phyloP scores from a whole-genome alignment of 257 asterid genomes.

The Ilex asprella region DNA sequence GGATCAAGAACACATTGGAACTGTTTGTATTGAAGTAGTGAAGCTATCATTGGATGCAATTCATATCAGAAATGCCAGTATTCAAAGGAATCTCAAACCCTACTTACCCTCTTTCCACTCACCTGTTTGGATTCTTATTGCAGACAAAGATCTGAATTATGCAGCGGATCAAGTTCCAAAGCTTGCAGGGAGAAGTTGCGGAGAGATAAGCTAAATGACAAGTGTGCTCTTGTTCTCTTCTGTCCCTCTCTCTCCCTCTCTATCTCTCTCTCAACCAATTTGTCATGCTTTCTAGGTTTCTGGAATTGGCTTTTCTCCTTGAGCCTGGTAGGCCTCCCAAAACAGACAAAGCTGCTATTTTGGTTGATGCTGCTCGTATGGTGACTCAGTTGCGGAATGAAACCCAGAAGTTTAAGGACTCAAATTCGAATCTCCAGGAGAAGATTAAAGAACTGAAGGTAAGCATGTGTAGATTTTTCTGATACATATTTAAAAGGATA shows the following conservation, averaged over 20 bases:
- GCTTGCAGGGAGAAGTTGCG: conserved; percentile 93
- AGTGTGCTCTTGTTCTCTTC: conserved; percentile 31
- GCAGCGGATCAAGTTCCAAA: conserved; percentile 69
- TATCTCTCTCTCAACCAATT: conserved; percentile 12
- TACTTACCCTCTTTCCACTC: background rate
- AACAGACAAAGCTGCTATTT: conserved; percentile 81
- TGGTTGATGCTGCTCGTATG: conserved; percentile 83
- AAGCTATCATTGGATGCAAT: no score
- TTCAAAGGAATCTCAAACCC: background rate
- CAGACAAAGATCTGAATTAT: conserved; percentile 61
- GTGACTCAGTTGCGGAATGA: conserved; percentile 77
- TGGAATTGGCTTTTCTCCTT: conserved; percentile 76
- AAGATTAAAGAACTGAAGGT: conserved; percentile 91
- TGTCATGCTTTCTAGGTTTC: conserved; percentile 40
- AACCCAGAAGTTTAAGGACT: conserved; percentile 79
- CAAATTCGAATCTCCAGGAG: conserved; percentile 63
- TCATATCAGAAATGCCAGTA: background rate
- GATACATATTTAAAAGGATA: background rate
- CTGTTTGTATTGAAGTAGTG: background rate
- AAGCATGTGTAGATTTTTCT: conserved; percentile 9
- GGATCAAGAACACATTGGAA: background rate
- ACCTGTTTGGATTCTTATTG: conserved; percentile 5
- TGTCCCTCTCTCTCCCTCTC: conserved; percentile 5
- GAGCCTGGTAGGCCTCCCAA: conserved; percentile 93
- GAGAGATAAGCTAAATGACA: conserved; percentile 85